Evolutionary conservation across 2,329 filamentous ascomycete genomes (phyloP), one percentile per base, ranked within the genome.

Genomic region (Coniochaeta prunicola): DNA sequence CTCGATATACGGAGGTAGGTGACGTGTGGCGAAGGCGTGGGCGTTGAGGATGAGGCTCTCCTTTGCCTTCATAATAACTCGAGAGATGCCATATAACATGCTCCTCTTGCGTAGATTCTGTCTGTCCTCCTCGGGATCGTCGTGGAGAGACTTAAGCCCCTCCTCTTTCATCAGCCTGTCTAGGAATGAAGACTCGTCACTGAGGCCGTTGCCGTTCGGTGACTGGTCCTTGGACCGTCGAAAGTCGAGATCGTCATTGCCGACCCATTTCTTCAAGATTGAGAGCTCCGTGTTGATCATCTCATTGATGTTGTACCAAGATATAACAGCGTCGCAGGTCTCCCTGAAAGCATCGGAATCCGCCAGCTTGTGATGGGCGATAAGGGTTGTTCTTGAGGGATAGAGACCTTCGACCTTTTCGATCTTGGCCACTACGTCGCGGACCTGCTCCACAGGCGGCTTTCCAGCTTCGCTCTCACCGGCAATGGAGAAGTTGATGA

Each of bases 291-390:
- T 96, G 71, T 96, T 96, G 79, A 99, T 97, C 69, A 96, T 86
- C 69, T 93, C 87, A 33, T 92, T 97, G 57, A 92, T 97, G 73
- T 97, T 99, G 78, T 96, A 89, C 94, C 94, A 99, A 3, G 93
- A 88, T 62, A 96, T 86, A 64, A 99, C 88, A 55, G 93, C 89
- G 70, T 96, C 90, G 68, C 89, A 94, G 30, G 91, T 91, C 62
- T 92, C 88, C 62, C 83, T 81, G 74, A 92, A 99, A 31, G 87
- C 82, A 31, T 84, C 80, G 1, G 92, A 96, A 30, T 84, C 86
- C 57, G 91, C 90, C 42, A 88, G 77, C 26, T 91, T 89, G 70
- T 97, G 89, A 24, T 88, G 89, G 2, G 79, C 73, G 62, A 89
- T 85, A 61, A 99, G 82, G 7, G 89, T 84, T 60, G 84, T 81